Evolutionary conservation across 345 rosid species (phyloP), one percentile per base, ranked within the genome.

Genomic region (Carallia pectinifolia): DNA sequence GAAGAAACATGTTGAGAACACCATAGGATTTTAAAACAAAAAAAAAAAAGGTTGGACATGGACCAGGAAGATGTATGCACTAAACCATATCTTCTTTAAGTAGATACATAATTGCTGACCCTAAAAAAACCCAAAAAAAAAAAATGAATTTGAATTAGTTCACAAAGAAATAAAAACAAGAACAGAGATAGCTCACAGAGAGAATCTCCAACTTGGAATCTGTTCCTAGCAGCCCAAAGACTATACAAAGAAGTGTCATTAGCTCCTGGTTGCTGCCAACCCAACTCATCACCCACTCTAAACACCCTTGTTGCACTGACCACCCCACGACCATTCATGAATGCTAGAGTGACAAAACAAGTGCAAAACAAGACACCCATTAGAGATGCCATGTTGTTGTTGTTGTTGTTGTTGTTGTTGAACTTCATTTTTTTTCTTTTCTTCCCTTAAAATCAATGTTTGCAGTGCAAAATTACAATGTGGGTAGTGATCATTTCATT

Each of bases 131-230:
- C 39, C 16, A 39, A 30, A 68, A 27, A 15, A 17, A n/a, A 19
- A 61, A 17, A 53, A 61, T 36, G 39, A 19, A 38, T 6, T 5
- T 37, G 19, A 5, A 2, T 29, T 53, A 4, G 53, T 37, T 3
- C 18, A 18, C 30, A n/a, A 63, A 34, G 23, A 58, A 27, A 56
- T 27, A 27, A 34, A 6, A 30, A 17, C 30, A 62, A 40, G 31
- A 23, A 37, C 27, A 1, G 23, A 30, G 38, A 67, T 6, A 64
- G 76, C 92, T 83, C 52, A 86, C 93, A 53, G 66, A 90, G 92
- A 62, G 85, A 83, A 68, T 90, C 96, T 18, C 92, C 88, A 53
- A 90, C 80, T 31, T 71, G 90, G 73, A 92, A 90, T 61, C 93
- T 81, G 65, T 88, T 81, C 53, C 23, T 81, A 18, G 75, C 63